Base-by-base conservation (phyloP, 331 rosid genomes). In the Arachis monticola region DNA sequence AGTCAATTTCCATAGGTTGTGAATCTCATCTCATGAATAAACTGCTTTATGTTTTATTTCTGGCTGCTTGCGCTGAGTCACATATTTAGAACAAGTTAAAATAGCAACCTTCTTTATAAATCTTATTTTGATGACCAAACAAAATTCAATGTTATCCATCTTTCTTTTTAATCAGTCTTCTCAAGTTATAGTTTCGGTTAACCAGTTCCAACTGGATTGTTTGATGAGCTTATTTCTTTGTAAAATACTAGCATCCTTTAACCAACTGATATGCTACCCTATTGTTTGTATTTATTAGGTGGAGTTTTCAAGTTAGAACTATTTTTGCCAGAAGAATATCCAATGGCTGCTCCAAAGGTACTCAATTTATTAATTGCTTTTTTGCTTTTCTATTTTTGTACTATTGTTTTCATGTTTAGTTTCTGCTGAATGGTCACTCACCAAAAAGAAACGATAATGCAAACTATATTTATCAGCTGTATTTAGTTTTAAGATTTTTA, bases 321-420 rank as follows among this genome's bases (percentile, higher is more conserved):
- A 35, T 93, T 93, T 88, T 85, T 93, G 79, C 98, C 98, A 11
- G 97, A 91, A 81, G 98, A 93, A 83, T 93, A 93, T 88, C 97
- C 98, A 73, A 93, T 91, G 98, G 97, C 96, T 75, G 98, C 98
- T 69, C 98, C 98, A 2, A 93, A 93, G 97, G 98, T 93, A 81
- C 78, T 41, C 42, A 53, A 32, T 51, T 80, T 74, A 68, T 27
- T 63, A n/a, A 1, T 17, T 80, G 7, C 80, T 53, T 53, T 6
- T 5, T 46, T 68, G 51, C 17, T 47, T 80, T 73, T 53, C 14
- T 8, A 40, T 68, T 11, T 63, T 10, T 17, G 5, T 40, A 42
- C 5, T 47, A 51, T 31, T 80, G 67, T 30, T 65, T 48, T 78
- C 59, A 8, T 51, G 57, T n/a, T 47, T 2, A 8, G 65, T 14